Percentiles rank a stretch among this genome's conserved stretches.
Conservation (phyloP, 495 filamentous ascomycete species). For the Talaromyces ruber region DNA sequence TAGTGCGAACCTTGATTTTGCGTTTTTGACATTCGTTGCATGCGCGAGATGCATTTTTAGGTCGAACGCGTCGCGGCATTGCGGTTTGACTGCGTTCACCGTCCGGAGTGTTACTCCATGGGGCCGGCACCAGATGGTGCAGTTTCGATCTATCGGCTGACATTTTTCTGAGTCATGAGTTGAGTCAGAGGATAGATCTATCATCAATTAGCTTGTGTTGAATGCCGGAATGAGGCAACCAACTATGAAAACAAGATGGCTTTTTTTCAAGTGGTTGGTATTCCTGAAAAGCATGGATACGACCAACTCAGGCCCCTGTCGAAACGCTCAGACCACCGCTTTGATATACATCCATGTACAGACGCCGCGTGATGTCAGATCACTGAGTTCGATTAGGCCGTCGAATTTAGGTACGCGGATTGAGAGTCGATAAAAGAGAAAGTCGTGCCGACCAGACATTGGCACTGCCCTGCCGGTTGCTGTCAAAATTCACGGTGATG, state of each 20-base stretch:
- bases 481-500: not conserved
- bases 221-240: not conserved
- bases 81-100: not conserved
- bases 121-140: not conserved
- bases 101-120: not conserved
- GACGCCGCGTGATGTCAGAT: not conserved
- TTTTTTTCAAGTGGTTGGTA: not conserved
- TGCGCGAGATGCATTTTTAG: conserved; percentile 6
- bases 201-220: not conserved
- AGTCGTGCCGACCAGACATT: not conserved
- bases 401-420: not conserved
- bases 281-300: not conserved
- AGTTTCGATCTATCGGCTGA: not conserved
- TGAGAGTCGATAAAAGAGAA: not conserved
- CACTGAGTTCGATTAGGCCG: not conserved
- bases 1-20: conserved; percentile 6
- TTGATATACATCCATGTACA: not conserved
- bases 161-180: not conserved
- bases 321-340: not conserved
- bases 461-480: not conserved
- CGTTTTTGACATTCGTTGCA: conserved; percentile 8
- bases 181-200: not conserved
- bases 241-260: not conserved
- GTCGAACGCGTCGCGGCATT: conserved; percentile 2
- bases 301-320: not conserved